Conservation (phyloP, 345 rosid species). For the Hibiscus tridactylites region DNA sequence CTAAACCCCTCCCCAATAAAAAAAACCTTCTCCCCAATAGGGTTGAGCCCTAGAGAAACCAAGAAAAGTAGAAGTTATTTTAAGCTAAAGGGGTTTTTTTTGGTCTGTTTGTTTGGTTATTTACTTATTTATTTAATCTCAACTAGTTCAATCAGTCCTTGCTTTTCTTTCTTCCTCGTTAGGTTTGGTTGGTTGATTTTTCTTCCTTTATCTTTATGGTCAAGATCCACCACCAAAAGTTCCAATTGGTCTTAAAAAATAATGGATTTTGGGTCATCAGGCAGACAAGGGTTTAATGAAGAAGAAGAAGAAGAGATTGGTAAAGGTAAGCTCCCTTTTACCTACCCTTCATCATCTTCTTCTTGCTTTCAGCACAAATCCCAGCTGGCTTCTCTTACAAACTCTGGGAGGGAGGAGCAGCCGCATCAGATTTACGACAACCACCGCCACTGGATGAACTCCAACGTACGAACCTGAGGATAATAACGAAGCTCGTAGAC, state of each 20-base stretch:
- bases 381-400: conserved; percentile 14
- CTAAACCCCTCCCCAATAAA: not conserved
- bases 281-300: conserved; percentile 6
- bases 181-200: not conserved
- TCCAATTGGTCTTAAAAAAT: not conserved
- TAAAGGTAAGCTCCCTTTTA: conserved; percentile 22
- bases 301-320: conserved; percentile 19
- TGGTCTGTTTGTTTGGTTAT: not conserved
- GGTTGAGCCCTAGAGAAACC: conserved; percentile 9
- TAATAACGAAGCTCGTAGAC: conserved; percentile 13
- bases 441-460: conserved; percentile 16
- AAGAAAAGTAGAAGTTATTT: not conserved
- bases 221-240: not conserved
- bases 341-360: conserved; percentile 23
- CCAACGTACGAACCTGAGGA: conserved; percentile 20
- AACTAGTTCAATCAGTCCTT: not conserved
- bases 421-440: conserved; percentile 7
- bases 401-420: conserved; percentile 7
- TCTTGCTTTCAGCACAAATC: conserved; percentile 12
- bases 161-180: not conserved
- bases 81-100: not conserved
- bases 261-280: conserved; percentile 27
- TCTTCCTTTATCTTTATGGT: not conserved
- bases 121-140: not conserved
- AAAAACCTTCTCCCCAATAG: not conserved